Conservation (phyloP, 106 monocot genomes). For the Ottelia alismoides region DNA sequence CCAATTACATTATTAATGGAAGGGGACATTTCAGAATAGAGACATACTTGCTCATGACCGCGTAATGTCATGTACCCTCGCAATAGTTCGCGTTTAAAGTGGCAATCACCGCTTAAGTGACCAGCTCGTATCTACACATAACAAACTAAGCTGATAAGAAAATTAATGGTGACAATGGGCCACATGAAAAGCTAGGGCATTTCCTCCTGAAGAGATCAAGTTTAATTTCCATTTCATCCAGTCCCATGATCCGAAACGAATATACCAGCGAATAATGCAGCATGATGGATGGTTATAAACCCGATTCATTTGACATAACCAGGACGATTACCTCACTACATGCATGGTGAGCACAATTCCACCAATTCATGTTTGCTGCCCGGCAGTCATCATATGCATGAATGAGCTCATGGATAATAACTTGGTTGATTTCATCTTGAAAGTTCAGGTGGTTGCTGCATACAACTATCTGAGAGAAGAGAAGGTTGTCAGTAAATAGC, state of each 20-base stretch:
- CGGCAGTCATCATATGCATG: slow-evolving; percentile 99
- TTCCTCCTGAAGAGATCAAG: too few relatives aligned
- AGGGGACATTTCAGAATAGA: too few relatives aligned
- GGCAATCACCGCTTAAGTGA: slow-evolving; percentile 22
- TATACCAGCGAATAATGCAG: too few relatives aligned
- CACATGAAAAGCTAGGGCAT: too few relatives aligned
- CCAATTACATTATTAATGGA: too few relatives aligned
- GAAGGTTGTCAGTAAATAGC: too few relatives aligned
- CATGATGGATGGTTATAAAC: too few relatives aligned
- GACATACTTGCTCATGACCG: slow-evolving; percentile 27
- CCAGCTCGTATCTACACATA: slow-evolving; percentile 20
- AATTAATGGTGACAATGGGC: too few relatives aligned
- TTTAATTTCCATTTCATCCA: too few relatives aligned
- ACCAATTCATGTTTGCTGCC: slow-evolving; percentile 80
- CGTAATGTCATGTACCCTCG: slow-evolving; percentile 20
- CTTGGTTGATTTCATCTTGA: slow-evolving; percentile 89
- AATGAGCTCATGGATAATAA: slow-evolving; percentile 88
- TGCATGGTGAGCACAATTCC: slow-evolving; percentile 98
- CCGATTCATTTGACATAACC: too few relatives aligned
- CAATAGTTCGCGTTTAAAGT: slow-evolving; percentile 26
- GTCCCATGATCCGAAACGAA: too few relatives aligned
- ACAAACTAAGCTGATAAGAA: too few relatives aligned
- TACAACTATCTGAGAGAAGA: slow-evolving; percentile 58
- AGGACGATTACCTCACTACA: slow-evolving; percentile 95
- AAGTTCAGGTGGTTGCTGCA: slow-evolving; percentile 72